Percentiles rank a stretch among this genome's conserved stretches.
Conservation (phyloP, 441 rosid species). For the Bocquillonia castaneifolia region DNA sequence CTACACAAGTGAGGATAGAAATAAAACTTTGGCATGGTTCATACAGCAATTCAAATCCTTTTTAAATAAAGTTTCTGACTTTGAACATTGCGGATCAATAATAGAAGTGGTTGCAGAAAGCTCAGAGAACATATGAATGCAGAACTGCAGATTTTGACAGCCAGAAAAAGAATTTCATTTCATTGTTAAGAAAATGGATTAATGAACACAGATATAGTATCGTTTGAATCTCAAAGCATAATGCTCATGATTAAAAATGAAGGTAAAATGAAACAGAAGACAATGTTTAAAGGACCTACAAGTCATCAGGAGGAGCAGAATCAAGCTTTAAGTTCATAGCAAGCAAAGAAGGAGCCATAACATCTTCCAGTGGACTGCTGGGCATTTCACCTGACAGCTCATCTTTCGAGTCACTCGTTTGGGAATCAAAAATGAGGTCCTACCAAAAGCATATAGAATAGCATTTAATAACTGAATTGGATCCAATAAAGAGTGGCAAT, state of each 20-base stretch:
- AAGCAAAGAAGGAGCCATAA: slow-evolving; percentile 57
- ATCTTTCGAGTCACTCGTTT: slow-evolving; percentile 41
- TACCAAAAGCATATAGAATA: slow-evolving; percentile 27
- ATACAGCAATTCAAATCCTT: neutral
- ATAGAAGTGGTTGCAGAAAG: neutral
- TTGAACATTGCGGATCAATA: neutral
- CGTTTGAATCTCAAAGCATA: neutral
- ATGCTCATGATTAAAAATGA: neutral
- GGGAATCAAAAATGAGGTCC: slow-evolving; percentile 55
- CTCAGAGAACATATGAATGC: neutral
- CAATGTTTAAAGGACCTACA: slow-evolving; percentile 28
- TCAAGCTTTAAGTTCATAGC: slow-evolving; percentile 68
- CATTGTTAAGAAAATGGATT: neutral
- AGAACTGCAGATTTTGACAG: neutral
- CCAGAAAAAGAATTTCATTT: neutral
- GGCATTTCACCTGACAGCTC: slow-evolving; percentile 45
- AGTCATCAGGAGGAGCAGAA: slow-evolving; percentile 50
- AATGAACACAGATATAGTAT: neutral
- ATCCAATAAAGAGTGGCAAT: slow-evolving; percentile 13
- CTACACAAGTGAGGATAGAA: neutral
- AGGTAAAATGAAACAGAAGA: neutral
- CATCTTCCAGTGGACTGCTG: slow-evolving; percentile 53
- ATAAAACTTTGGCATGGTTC: neutral
- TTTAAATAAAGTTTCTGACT: neutral
- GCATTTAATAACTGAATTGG: slow-evolving; percentile 5